Base-by-base conservation (phyloP, 2,329 filamentous ascomycete genomes). In the Sordariomycetes sp. region DNA sequence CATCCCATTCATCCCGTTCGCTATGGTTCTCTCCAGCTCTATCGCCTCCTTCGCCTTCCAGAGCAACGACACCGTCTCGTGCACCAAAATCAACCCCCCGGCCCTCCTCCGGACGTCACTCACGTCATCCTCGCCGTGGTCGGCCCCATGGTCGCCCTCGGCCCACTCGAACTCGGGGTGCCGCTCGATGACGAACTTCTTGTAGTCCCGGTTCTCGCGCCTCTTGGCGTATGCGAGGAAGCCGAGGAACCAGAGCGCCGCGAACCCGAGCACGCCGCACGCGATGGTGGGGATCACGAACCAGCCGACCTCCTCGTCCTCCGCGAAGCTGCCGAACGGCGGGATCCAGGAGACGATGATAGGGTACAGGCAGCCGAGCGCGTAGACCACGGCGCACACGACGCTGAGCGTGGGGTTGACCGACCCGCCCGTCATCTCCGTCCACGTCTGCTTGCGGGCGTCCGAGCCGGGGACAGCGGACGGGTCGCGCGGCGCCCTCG, bases 1-100 rank as follows among this genome's bases (percentile, higher is more conserved):
- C 18, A 22, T n/a, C 20, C 43, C n/a, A 48, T 24, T 24, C n/a
- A 50, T 11, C 20, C 28, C 34, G 18, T 37, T 40, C 5, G 28
- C 34, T 34, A 52, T 43, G 46, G 37, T 58, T 28, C 34, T 50
- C 24, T 43, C 55, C 20, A 58, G 34, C 48, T 58, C 55, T 22
- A 50, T 32, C 18, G 65, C 64, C 55, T 71, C 69, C 16, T 59
- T 65, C 0, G 65, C 69, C 14, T 68, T 66, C 69, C 69, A 71
- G 53, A 67, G 68, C 14, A 71, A 59, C 54, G 69, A 72, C 0
- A 72, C 69, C 5, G 69, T 72, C 62, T 72, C 70, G 20, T 72
- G 70, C 14, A 70, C 64, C 32, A 71, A 65, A 2, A 72, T 65
- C 32, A 71, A 65, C 0, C 69, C 69, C 8, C 62, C 64, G 6